Base-by-base conservation (phyloP, 1,139 yeast genomes). In the Pneumocystis canis region DNA sequence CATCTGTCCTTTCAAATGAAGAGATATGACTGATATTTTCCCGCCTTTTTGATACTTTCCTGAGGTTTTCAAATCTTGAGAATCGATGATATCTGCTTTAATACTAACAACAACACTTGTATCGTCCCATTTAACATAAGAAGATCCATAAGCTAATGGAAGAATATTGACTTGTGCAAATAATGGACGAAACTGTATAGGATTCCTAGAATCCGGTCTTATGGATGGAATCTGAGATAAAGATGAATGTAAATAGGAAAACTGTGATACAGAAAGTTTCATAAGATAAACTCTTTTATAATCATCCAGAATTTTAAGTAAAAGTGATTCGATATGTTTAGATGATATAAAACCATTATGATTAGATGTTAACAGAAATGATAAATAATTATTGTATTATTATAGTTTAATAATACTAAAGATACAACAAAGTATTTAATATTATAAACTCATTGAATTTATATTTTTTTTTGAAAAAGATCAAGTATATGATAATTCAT, bases 101-200 rank as follows among this genome's bases (percentile, higher is more conserved):
- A 57, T 30, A 4, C 59, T n/a, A 11, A 57, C 59, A 35, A 57
- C 28, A 25, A 57, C 41, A 35, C 30, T 25, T 20, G 30, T 39
- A 20, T 35, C 37, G 3, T 20, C 41, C 41, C 59, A 35, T 30
- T 20, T 35, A 25, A 57, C 14, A 35, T 28, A 20, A 28, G 41
- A 35, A 18, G 59, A 57, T 25, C 59, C 59, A 57, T 35, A 57
- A 57, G 59, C 11, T 14, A 39, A 35, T 11, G 59, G 59, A 57
- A 57, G 59, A 35, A 57, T 16, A 57, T 35, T 20, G 9, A 39
- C 30, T 30, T 57, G 59, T 35, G 30, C 41, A 35, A 39, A 35
- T 20, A 57, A 35, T n/a, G 59, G 59, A 20, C 59, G 59, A 57
- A 57, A 57, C 11, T 35, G 40, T 18, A 18, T 35, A 57, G 59